Conservation (phyloP, 179 eudicot genomes). For the Dionaea muscipula region DNA sequence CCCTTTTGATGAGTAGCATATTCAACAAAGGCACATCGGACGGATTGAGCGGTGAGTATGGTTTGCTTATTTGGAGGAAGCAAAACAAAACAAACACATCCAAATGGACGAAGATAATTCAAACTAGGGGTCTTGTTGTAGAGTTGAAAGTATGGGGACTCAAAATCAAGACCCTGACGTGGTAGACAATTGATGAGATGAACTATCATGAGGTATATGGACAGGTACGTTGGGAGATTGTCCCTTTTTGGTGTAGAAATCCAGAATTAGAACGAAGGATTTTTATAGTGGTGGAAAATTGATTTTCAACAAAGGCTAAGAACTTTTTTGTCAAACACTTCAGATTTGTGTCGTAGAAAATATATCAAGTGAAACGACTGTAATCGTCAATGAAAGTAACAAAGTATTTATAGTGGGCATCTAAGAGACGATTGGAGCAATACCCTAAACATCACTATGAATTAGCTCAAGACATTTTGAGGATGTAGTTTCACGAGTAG, state of each 20-base stretch:
- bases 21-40: conserved; percentile 4
- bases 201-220: background rate
- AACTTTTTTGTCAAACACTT: background rate
- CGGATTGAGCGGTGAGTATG: background rate
- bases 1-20: background rate
- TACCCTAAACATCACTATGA: too few relatives aligned
- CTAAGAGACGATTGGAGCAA: too few relatives aligned
- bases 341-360: conserved; percentile 5
- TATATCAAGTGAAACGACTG: background rate
- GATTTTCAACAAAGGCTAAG: background rate
- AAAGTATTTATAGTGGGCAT: too few relatives aligned
- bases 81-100: too few relatives aligned
- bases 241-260: conserved; percentile 1
- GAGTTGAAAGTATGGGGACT: conserved; percentile 4
- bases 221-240: background rate
- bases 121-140: background rate
- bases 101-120: too few relatives aligned
- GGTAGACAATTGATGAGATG: conserved; percentile 4
- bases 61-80: background rate
- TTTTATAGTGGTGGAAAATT: conserved; percentile 7
- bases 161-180: background rate
- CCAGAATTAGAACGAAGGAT: conserved; percentile 8
- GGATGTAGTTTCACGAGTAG: too few relatives aligned
- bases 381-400: conserved; percentile 2
- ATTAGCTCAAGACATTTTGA: too few relatives aligned